These are phyloP conservation scores for Rhizoclosmatium sp. DNA, from an alignment of 192 early-diverging fungal genomes.

Conservation along the genomic window DNA sequence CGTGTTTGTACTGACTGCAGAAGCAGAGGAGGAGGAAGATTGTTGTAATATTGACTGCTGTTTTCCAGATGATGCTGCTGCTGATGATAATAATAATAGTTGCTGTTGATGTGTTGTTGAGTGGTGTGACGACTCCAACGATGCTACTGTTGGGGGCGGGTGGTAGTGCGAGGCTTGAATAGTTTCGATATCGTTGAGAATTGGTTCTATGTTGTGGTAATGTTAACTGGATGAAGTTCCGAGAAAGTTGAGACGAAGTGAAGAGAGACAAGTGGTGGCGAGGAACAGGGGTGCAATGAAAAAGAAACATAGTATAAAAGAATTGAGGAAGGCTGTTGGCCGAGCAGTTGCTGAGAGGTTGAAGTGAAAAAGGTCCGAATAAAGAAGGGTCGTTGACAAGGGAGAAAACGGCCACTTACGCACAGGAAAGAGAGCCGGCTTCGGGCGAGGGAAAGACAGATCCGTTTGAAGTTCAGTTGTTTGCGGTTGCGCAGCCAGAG, in stretches of 20 bases:
- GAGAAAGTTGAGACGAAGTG: no score
- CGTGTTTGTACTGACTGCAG: not conserved
- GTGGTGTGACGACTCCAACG: not conserved
- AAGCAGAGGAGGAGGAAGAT: not conserved
- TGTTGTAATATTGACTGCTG: not conserved
- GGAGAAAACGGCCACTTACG: not conserved
- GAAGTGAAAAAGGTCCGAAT: not conserved
- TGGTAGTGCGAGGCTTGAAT: not conserved
- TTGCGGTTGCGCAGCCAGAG: no score
- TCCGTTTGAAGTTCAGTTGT: not conserved
- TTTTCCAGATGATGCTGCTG: not conserved
- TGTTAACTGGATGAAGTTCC: not conserved
- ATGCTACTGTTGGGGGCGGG: not conserved
- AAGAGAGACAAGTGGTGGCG: no score
- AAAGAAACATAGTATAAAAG: no score
- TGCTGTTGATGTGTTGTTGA: not conserved
- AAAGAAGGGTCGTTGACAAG: not conserved
- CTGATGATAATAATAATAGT: not conserved
- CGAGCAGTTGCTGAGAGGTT: not conserved
- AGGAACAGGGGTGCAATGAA: no score
- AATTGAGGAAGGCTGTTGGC: no score
- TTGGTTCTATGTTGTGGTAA: not conserved
- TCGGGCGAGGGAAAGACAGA: conserved; percentile 2
- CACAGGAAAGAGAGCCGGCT: conserved; percentile 1
- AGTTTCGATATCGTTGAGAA: conserved; percentile 1